Conservation (phyloP, 2,329 filamentous ascomycete species). For the Chaetomiaceae sp. region DNA sequence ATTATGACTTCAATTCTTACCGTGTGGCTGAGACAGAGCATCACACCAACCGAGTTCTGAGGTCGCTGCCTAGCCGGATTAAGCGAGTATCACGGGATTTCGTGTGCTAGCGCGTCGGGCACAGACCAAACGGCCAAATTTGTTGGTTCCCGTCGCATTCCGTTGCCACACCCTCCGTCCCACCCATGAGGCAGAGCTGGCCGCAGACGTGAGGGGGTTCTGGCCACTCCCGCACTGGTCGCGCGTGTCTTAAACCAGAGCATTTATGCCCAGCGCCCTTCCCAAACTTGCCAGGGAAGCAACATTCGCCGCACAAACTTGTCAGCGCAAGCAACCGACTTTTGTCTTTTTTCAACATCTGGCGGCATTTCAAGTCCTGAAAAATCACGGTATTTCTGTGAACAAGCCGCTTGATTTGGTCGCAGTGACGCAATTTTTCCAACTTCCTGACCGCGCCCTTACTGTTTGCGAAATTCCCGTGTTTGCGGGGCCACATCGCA, state of each 20-base stretch:
- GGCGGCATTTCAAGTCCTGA: neutral
- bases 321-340: neutral
- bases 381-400: neutral
- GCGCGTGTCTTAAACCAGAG: constrained; percentile 22
- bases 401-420: too few relatives aligned
- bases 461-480: constrained; percentile 1
- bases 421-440: too few relatives aligned
- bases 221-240: constrained; percentile 9
- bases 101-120: constrained; percentile 23
- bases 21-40: neutral
- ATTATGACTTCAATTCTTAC: neutral
- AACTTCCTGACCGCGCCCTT: neutral
- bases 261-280: constrained; percentile 16
- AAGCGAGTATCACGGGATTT: constrained; percentile 22
- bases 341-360: neutral
- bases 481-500: constrained; percentile 14
- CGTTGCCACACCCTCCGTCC: constrained; percentile 15
- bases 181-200: constrained; percentile 11
- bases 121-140: neutral
- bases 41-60: neutral
- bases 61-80: constrained; percentile 15
- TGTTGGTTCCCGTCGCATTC: constrained; percentile 14
- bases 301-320: neutral
- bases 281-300: neutral
- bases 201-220: constrained; percentile 15